Base-by-base conservation (phyloP, 176 grass and related monocot species). In the Carex parvula region DNA sequence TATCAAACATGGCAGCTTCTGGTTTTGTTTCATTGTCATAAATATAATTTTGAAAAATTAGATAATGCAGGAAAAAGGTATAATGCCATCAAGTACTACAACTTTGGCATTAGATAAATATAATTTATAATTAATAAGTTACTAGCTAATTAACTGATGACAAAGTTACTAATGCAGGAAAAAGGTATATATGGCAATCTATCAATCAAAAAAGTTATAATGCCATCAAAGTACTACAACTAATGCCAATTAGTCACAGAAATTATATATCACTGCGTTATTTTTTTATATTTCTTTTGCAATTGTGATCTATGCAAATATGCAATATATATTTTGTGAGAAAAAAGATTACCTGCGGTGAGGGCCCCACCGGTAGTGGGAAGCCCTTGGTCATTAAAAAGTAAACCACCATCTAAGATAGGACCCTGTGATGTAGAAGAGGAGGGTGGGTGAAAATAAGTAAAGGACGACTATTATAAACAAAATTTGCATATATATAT, bases 1-100 rank as follows among this genome's bases (percentile, higher is more conserved):
- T 3, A 21, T 97, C 88, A 54, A 94, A 94, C 53, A 90, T 74
- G 0, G 55, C 52, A 30, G 88, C 91, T 71, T 89, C 68, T 90
- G 48, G 64, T 91, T 16, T 62, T 64, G 33, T 76, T 14, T 32
- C 10, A 17, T 55, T 55, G 55, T 5, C 12, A 55, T 8, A 13
- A 77, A 54, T 30, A 56, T 77, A 30, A 56, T 24, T 76, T 55
- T 30, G 2, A 54, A 75, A 17, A 16, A 76, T 8, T 55, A 55
- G 48, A 30, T 29, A 29, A 29, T 29, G 29, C 29, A 29, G 29
- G 29, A 29, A 29, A 29, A 29, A 29, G 29, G 29, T 2, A 29
- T 29, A 29, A 29, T 29, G 29, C 29, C 29, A 29, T 29, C 29
- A 29, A 29, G 29, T 29, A 29, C 29, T 29, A 29, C 29, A 29